Conservation (phyloP, 2,329 filamentous ascomycete genomes). For the Claviceps digitariae region DNA sequence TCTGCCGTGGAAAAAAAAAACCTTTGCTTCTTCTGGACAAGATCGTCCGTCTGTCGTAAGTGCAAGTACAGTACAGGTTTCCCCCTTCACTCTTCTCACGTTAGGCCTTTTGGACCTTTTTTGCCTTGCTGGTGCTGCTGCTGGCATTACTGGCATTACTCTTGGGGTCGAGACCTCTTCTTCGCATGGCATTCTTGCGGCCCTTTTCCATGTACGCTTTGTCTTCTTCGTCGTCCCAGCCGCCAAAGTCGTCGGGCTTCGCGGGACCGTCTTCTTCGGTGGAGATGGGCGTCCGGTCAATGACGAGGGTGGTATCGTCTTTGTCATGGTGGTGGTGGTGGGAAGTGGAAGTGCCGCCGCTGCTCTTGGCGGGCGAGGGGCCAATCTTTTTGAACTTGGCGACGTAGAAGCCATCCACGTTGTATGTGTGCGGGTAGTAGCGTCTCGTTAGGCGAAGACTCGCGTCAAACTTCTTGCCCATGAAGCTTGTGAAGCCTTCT, state of each 20-base stretch:
- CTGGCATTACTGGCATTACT: constrained; percentile 26
- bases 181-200: constrained; percentile 59
- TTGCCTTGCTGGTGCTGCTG: not conserved
- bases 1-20: no score
- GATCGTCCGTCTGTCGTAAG: no score
- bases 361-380: constrained; percentile 48
- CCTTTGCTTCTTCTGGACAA: no score
- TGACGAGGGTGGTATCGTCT: constrained; percentile 22
- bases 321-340: not conserved
- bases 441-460: constrained; percentile 70
- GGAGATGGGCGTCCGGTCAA: constrained; percentile 58
- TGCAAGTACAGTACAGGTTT: not conserved
- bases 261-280: constrained; percentile 27
- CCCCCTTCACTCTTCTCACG: not conserved
- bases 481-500: constrained; percentile 81
- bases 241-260: constrained; percentile 48
- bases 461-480: constrained; percentile 82
- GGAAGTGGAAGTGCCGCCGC: constrained; percentile 8
- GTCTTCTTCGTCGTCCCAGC: constrained; percentile 64
- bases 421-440: constrained; percentile 84
- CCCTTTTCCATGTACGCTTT: constrained; percentile 56
- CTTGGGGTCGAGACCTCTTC: constrained; percentile 60
- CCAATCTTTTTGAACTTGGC: constrained; percentile 93
- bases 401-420: constrained; percentile 97
- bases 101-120: not conserved